Evolutionary conservation across 2,329 filamentous ascomycete species (phyloP).

Genomic region (Cladosporium phlei): DNA sequence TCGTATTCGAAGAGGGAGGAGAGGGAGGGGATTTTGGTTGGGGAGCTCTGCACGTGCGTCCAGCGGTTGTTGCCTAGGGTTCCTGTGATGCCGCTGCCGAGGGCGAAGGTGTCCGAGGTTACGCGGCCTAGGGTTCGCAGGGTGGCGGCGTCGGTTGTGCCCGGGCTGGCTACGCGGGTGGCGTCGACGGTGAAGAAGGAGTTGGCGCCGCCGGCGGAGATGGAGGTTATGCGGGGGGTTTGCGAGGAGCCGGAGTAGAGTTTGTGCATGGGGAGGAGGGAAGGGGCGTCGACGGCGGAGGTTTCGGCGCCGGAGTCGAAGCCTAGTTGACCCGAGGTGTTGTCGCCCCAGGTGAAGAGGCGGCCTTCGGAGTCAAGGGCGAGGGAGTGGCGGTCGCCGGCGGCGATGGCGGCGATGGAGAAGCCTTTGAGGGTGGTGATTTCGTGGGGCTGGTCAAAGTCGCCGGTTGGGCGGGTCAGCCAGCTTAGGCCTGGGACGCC

Average conservation of each 20-base stretch:
- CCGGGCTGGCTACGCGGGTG: constrained; percentile 45
- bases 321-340: constrained; percentile 86
- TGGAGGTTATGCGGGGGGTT: constrained; percentile 63
- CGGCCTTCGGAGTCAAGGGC: constrained; percentile 70
- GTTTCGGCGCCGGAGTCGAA: constrained; percentile 62
- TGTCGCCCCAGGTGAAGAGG: constrained; percentile 86
- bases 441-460: constrained; percentile 80
- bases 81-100: constrained; percentile 80
- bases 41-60: constrained; percentile 76
- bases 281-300: constrained; percentile 63
- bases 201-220: constrained; percentile 81
- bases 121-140: constrained; percentile 49
- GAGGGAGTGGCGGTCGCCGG: constrained; percentile 82
- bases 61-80: constrained; percentile 79
- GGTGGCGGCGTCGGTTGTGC: constrained; percentile 24
- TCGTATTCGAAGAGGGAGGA: constrained; percentile 85
- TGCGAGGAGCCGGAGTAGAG: constrained; percentile 66
- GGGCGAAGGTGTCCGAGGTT: constrained; percentile 77
- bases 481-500: constrained; percentile 80
- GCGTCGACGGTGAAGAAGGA: constrained; percentile 85
- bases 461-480: constrained; percentile 67
- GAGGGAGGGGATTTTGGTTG: constrained; percentile 75
- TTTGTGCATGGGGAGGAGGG: constrained; percentile 62
- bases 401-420: constrained; percentile 67
- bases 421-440: constrained; percentile 66